A percentile compares a stretch with the other conserved stretches of the same genome.
These are phyloP conservation scores for Tulasnella calospora DNA, from an alignment of 768 basidiomycete genomes.

Conservation along the genomic window DNA sequence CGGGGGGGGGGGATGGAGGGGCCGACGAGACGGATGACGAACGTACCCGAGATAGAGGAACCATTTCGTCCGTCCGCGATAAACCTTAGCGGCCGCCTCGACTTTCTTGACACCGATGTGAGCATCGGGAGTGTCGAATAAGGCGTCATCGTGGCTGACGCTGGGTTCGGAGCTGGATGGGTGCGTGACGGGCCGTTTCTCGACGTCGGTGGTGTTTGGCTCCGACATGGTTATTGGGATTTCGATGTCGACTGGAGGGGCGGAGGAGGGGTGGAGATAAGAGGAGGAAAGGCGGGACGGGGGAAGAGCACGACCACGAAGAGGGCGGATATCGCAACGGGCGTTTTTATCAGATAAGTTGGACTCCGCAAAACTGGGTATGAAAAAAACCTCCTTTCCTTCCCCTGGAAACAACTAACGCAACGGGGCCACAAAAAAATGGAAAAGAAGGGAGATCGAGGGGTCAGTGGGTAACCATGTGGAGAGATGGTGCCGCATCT, in stretches of 20 bases:
- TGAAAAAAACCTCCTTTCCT: background rate
- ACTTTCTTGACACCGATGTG: slow-evolving; percentile 24
- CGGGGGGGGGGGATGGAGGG: no score
- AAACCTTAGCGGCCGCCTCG: slow-evolving; percentile 50
- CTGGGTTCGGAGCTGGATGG: background rate
- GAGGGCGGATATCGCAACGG: background rate
- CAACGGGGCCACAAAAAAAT: background rate
- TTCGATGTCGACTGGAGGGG: background rate
- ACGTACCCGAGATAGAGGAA: slow-evolving; percentile 53
- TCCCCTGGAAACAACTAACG: background rate
- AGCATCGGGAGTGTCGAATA: background rate
- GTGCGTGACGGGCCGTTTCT: background rate
- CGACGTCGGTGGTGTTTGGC: background rate
- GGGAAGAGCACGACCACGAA: background rate
- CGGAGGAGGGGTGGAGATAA: background rate
- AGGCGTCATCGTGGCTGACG: background rate
- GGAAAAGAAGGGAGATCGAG: background rate
- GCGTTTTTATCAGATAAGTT: background rate
- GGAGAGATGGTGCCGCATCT: slow-evolving; percentile 5
- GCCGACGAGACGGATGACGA: no score
- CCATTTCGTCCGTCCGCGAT: slow-evolving; percentile 55
- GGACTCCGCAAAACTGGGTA: background rate
- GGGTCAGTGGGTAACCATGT: background rate
- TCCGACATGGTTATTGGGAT: background rate
- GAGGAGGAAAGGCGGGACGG: background rate